phyloP scores from a whole-genome alignment of 148 eudicot genomes.

The Dysphania ambrosioides region DNA sequence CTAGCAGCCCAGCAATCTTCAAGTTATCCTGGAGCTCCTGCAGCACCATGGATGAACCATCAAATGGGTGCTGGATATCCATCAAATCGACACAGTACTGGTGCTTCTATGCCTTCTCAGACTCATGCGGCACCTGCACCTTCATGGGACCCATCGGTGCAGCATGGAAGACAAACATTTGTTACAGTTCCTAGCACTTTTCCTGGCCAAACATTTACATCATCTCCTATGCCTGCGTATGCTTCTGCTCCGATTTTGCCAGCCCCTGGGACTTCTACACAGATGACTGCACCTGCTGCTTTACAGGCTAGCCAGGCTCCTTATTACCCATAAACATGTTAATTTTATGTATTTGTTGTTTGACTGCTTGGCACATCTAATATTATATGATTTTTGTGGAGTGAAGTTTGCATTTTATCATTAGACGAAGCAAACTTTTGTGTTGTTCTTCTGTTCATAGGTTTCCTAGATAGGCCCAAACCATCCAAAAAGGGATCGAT shows the following conservation, averaged over 20 bases:
- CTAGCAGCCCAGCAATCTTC: constrained; percentile 35
- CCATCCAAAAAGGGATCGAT: neutral
- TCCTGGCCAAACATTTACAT: constrained; percentile 42
- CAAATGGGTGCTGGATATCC: constrained; percentile 31
- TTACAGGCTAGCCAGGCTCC: constrained; percentile 32
- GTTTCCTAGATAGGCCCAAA: neutral
- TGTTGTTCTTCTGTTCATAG: neutral
- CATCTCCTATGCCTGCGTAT: constrained; percentile 32
- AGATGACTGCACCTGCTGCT: constrained; percentile 32
- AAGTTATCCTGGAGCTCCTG: constrained; percentile 25
- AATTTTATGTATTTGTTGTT: neutral
- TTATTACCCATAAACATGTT: constrained; percentile 32
- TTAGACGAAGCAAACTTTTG: neutral
- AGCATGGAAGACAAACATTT: constrained; percentile 34
- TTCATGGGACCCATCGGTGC: constrained; percentile 44
- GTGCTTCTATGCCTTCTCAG: constrained; percentile 21
- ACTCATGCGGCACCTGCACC: constrained; percentile 20
- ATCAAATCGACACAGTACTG: constrained; percentile 27
- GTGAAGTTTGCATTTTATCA: neutral
- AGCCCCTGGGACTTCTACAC: constrained; percentile 25
- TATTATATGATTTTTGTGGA: neutral
- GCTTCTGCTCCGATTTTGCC: constrained; percentile 29
- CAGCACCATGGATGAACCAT: constrained; percentile 48
- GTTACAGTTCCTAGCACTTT: constrained; percentile 40
- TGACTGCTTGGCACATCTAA: neutral